Conservation (phyloP, 441 rosid genomes). For the Breynia disticha region DNA sequence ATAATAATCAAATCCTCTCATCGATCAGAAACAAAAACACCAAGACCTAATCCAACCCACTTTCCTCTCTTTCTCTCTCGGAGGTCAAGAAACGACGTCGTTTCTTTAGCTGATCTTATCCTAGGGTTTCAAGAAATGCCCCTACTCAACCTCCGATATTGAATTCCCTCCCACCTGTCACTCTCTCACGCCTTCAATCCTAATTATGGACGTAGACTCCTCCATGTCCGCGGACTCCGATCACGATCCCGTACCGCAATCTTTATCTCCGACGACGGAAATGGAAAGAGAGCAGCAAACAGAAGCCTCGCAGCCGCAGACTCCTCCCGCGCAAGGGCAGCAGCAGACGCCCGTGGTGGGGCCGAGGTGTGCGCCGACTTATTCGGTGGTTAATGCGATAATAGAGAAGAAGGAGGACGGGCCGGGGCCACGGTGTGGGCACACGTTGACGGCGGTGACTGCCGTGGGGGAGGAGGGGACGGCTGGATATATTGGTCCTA, state of each 20-base stretch:
- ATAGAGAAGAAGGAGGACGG: slow-evolving; percentile 89
- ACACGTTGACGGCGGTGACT: slow-evolving; percentile 84
- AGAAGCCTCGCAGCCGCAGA: no score
- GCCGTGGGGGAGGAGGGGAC: slow-evolving; percentile 93
- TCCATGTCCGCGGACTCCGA: slow-evolving; percentile 58
- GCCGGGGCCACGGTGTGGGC: slow-evolving; percentile 95
- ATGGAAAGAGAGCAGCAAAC: slow-evolving; percentile 54
- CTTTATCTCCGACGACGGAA: slow-evolving; percentile 21
- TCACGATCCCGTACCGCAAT: slow-evolving; percentile 38
- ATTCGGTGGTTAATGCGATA: slow-evolving; percentile 66
- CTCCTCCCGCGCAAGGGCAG: no score
- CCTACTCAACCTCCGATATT: slow-evolving; percentile 43
- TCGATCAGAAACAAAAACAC: no score
- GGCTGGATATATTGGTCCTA: slow-evolving; percentile 68
- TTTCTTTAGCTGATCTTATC: no score
- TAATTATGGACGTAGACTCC: slow-evolving; percentile 67
- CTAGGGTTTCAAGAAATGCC: slow-evolving; percentile 48
- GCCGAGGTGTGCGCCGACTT: slow-evolving; percentile 85
- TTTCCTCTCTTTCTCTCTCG: no score
- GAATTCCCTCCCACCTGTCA: no score
- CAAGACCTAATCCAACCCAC: no score
- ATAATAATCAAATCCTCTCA: no score
- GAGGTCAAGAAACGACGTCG: no score
- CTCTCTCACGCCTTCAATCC: no score
- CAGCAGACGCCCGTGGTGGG: slow-evolving; percentile 44